Conservation (phyloP, 2,329 filamentous ascomycete genomes). For the Beauveria australis region DNA sequence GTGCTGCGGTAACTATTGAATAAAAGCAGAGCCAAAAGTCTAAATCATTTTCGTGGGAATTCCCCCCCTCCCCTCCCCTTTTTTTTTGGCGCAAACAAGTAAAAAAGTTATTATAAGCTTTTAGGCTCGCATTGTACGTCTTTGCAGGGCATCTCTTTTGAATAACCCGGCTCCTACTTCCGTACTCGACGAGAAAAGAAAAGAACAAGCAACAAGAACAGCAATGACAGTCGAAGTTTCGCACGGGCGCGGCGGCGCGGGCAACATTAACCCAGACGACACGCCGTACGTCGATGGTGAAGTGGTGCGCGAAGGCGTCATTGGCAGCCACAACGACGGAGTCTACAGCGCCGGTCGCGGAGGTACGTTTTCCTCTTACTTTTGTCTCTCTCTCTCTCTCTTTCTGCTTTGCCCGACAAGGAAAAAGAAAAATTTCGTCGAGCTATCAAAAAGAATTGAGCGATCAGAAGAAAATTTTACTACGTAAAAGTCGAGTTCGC, state of each 20-base stretch:
- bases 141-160: no score
- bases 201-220: background rate
- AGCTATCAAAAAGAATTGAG: no score
- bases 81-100: background rate
- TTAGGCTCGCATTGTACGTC: background rate
- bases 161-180: no score
- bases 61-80: no score
- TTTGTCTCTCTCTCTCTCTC: no score
- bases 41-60: background rate
- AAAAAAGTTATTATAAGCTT: background rate
- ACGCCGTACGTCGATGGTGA: conserved; percentile 55
- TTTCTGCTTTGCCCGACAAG: background rate
- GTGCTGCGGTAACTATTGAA: background rate
- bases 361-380: conserved; percentile 31
- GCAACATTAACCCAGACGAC: conserved; percentile 51
- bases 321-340: conserved; percentile 50
- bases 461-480: background rate
- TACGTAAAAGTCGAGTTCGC: background rate
- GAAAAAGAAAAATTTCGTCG: background rate
- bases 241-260: conserved; percentile 53
- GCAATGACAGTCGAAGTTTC: conserved; percentile 41
- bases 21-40: background rate
- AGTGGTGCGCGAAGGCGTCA: conserved; percentile 46
- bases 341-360: conserved; percentile 51
- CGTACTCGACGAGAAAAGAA: no score